Base-by-base conservation (phyloP, 1,284 basidiomycete species). In the Microbotryum saponariae region DNA sequence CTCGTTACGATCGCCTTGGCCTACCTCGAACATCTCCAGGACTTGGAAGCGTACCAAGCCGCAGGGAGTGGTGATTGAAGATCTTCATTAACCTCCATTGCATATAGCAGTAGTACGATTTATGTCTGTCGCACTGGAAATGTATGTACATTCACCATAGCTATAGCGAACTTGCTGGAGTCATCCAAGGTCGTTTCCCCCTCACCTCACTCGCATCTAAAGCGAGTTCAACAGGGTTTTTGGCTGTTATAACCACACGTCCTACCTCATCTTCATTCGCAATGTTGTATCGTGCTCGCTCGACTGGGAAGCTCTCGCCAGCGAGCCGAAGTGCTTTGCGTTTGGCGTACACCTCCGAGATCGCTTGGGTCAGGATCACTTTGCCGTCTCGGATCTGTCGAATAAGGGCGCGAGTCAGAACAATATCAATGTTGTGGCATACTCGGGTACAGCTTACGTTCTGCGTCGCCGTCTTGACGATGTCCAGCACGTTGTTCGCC, bases 261-360 rank as follows among this genome's bases (percentile, higher is more conserved):
- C 37, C 37, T 16, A 42, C 37, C 37, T 42, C 37, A 6, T 42
- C 12, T 18, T 42, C 37, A 18, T 42, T 42, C 37, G 51, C 31
- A 6, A 52, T 21, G 31, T 52, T 52, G 29, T 14, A 14, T 31
- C 51, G 29, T 20, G 51, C 51, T 18, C 31, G 29, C 51, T 52
- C 33, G 12, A 37, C 29, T 5, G 21, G n/a, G 9, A n/a, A 18
- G 12, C 12, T 33, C 29, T 52, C 51, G 6, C 51, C 51, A 18
- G 33, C 55, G 20, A 63, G 48, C 7, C 65, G 51, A 16, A 59
- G 60, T 5, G 50, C 56, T 23, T 62, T 62, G 27, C 61, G 46
- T 10, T 62, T 49, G 33, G 63, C 61, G 51, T 66, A 68, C 4
- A 55, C 66, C 49, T 68, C 66, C 7, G 61, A 44, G 25, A 68